phyloP scores from a whole-genome alignment of 768 basidiomycete species.

The Neoboletus magnificus region DNA sequence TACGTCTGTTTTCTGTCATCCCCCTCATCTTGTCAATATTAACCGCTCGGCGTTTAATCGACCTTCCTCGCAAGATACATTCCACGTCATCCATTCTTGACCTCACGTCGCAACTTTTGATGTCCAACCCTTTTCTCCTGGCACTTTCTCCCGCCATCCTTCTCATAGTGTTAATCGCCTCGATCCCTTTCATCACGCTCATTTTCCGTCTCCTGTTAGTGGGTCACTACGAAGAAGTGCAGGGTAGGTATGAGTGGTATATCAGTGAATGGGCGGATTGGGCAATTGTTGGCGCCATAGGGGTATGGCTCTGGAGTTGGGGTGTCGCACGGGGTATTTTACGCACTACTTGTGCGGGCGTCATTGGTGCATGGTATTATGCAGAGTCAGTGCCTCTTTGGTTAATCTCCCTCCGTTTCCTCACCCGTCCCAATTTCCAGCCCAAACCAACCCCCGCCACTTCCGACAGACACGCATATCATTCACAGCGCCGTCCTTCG shows the following conservation, averaged over 20 bases:
- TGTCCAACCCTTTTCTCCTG: conserved; percentile 71
- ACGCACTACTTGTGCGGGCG: conserved; percentile 72
- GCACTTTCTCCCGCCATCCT: conserved; percentile 73
- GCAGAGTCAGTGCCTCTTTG: conserved; percentile 42
- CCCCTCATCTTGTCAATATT: conserved; percentile 67
- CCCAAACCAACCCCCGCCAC: conserved; percentile 33
- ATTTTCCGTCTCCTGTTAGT: conserved; percentile 74
- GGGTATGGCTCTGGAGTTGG: conserved; percentile 72
- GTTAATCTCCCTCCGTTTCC: not conserved
- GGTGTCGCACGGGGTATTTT: conserved; percentile 76
- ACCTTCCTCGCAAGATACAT: conserved; percentile 70
- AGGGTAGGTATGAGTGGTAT: conserved; percentile 49
- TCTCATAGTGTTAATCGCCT: conserved; percentile 59
- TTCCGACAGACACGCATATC: conserved; percentile 59
- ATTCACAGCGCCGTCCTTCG: conserved; percentile 78
- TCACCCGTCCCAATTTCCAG: conserved; percentile 17
- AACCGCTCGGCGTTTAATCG: conserved; percentile 66
- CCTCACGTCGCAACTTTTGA: conserved; percentile 66
- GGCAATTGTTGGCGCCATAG: conserved; percentile 57
- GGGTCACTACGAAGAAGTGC: conserved; percentile 50
- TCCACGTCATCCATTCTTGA: conserved; percentile 54
- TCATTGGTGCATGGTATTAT: conserved; percentile 93
- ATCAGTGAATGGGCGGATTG: conserved; percentile 66
- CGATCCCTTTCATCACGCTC: conserved; percentile 77
- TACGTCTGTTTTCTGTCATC: conserved; percentile 70